A percentile compares a stretch with the other conserved stretches of the same genome.
Evolutionary conservation across 345 rosid species (phyloP).

Genomic region (Eucalyptus marginata): DNA sequence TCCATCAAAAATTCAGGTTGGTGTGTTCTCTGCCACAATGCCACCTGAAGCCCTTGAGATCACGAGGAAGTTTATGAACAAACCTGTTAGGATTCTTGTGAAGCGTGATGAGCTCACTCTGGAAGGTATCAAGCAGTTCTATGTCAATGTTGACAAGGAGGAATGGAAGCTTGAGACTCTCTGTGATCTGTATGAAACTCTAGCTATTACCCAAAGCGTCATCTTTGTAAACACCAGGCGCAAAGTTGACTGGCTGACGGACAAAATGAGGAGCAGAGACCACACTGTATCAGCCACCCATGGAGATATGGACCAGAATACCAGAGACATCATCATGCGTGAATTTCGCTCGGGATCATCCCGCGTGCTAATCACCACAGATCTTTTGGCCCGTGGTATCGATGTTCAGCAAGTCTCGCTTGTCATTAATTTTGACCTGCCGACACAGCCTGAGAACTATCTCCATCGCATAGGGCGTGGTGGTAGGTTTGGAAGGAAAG

Average conservation of each 20-base stretch:
- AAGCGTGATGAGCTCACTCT: slow-evolving; percentile 75
- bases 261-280: slow-evolving; percentile 58
- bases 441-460: slow-evolving; percentile 67
- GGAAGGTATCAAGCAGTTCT: slow-evolving; percentile 71
- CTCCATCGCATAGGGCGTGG: slow-evolving; percentile 69
- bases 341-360: slow-evolving; percentile 75
- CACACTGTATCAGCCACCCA: slow-evolving; percentile 73
- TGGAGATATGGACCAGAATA: slow-evolving; percentile 77
- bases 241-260: slow-evolving; percentile 78
- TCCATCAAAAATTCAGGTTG: slow-evolving; percentile 60
- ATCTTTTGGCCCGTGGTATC: slow-evolving; percentile 69
- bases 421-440: slow-evolving; percentile 60
- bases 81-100: slow-evolving; percentile 69
- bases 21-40: slow-evolving; percentile 78
- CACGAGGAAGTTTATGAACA: slow-evolving; percentile 72
- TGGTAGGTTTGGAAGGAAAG: slow-evolving; percentile 75
- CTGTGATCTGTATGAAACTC: slow-evolving; percentile 67
- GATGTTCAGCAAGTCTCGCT: slow-evolving; percentile 73
- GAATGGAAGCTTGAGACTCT: slow-evolving; percentile 78
- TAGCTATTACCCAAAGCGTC: slow-evolving; percentile 67
- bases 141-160: slow-evolving; percentile 64
- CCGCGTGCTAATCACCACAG: slow-evolving; percentile 63
- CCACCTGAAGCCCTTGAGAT: slow-evolving; percentile 80
- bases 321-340: slow-evolving; percentile 65
- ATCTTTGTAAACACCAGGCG: slow-evolving; percentile 66